These are phyloP conservation scores for Phytophthora parvispora DNA, from an alignment of 352 stramenopile species.

Conservation along the genomic window DNA sequence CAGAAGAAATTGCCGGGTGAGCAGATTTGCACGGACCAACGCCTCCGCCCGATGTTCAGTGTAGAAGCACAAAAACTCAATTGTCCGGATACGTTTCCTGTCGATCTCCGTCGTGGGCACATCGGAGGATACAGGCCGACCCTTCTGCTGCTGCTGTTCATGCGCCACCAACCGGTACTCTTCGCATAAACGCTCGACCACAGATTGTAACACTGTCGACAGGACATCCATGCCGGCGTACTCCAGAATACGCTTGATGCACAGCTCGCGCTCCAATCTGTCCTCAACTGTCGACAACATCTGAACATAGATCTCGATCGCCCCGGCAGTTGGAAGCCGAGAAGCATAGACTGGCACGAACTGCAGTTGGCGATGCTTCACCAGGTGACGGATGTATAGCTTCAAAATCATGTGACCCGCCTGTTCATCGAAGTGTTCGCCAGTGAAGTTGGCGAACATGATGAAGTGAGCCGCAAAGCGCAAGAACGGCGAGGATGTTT, in stretches of 20 bases:
- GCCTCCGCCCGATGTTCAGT: slow-evolving; percentile 72
- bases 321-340: slow-evolving; percentile 64
- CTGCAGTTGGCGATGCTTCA: slow-evolving; percentile 82
- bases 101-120: slow-evolving; percentile 54
- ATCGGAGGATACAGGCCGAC: slow-evolving; percentile 25
- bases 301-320: slow-evolving; percentile 82
- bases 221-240: slow-evolving; percentile 75
- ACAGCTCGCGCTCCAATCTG: slow-evolving; percentile 70
- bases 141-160: slow-evolving; percentile 39
- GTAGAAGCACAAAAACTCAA: slow-evolving; percentile 86
- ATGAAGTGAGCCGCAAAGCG: slow-evolving; percentile 88
- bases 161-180: slow-evolving; percentile 37
- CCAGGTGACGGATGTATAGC: slow-evolving; percentile 84
- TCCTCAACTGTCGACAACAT: slow-evolving; percentile 72
- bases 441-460: slow-evolving; percentile 77
- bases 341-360: slow-evolving; percentile 83
- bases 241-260: slow-evolving; percentile 73
- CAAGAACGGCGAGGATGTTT: slow-evolving; percentile 64
- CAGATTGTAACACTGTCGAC: slow-evolving; percentile 64
- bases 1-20: slow-evolving; percentile 76
- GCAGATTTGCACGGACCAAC: slow-evolving; percentile 60
- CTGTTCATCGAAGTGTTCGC: slow-evolving; percentile 69
- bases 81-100: slow-evolving; percentile 65
- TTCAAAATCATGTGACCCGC: slow-evolving; percentile 86
- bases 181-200: slow-evolving; percentile 61